Base-by-base conservation (phyloP, 371 early-diverging fungal genomes). In the Dichotomocladium elegans region DNA sequence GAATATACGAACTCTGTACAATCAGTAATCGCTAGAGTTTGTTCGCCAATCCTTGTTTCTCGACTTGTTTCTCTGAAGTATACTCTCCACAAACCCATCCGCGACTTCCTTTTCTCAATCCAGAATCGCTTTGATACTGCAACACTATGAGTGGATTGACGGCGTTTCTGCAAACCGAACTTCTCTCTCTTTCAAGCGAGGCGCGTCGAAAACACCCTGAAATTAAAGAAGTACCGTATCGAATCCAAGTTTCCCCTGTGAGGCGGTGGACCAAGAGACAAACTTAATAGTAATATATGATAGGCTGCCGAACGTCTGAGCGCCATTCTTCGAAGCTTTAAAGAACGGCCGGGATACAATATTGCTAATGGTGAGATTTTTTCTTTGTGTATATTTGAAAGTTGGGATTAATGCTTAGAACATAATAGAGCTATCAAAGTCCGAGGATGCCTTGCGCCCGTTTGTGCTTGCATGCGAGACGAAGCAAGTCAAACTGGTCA, bases 401-500 rank as follows among this genome's bases (percentile, higher is more conserved):
- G 24, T 26, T 37, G 25, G 22, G 15, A 40, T 14, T 29, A 41
- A 31, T 35, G 22, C 15, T 21, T 17, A 0, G 14, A 7, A 28
- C 29, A 11, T 25, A 11, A 27, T 29, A 81, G 95, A 93, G 57
- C 80, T 96, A 15, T 77, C 88, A 43, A 88, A 89, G 57, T 85
- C 86, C 8, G 88, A 88, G 34, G 95, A 93, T 55, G 85, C 87
- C 0, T 60, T 95, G 22, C 72, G 86, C n/a, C 96, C 96, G 0
- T 94, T 98, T 69, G 70, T 89, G 6, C 77, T 95, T 3, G 90
- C 95, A 2, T 94, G 94, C 72, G 89, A 92, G 44, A 91, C 93
- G 14, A 91, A 89, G 68, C 87, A 92, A 52, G 77, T 85, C 31
- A 92, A 91, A 55, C 81, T 98, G 17, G 82, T 90, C 1, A 80